Base-by-base conservation (phyloP, 352 stramenopile genomes). In the Phytophthora ohioensis region DNA sequence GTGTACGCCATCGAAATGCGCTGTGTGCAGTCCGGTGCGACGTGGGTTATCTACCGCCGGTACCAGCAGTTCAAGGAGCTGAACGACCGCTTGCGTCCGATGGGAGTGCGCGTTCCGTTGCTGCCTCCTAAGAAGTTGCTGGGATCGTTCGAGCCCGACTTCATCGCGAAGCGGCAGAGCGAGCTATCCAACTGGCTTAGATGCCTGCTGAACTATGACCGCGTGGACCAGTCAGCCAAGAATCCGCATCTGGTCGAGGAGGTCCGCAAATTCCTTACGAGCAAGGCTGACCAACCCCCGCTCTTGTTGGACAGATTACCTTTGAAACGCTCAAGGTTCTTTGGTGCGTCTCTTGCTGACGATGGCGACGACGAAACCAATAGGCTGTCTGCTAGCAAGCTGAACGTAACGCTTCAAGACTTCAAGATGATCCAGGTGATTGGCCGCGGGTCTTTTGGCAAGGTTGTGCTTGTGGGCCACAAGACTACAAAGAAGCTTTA, bases 381-480 rank as follows among this genome's bases (percentile, higher is more conserved):
- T 17, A 61, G 66, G 3, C 36, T 62, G 11, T 70, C 79, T 56
- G 69, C 47, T 45, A 41, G 54, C 5, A 75, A 76, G 41, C 85
- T 85, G 27, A 86, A 76, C 31, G 82, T 88, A 32, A 88, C 84
- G 21, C 69, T 94, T 8, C 70, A 88, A 35, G 81, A 94, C 43
- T 94, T 94, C 66, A 84, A 87, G 64, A 92, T 94, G 87, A 88
- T 93, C 46, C 81, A 96, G 57, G 92, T 98, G 30, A 91, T 98
- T 58, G 94, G 94, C 7, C 92, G 95, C 32, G 94, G 94, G 11
- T 96, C 85, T 10, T 98, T 98, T 49, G 94, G 94, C 30, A 98
- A 98, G 77, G 94, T 94, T 3, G 82, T 96, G 34, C 80, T 95
- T 1, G 91, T 97, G 5, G 78, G 84, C 1, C 91, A 97, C 69